Conservation (phyloP, 176 grass and related monocot genomes). For the Eragrostis curvula region DNA sequence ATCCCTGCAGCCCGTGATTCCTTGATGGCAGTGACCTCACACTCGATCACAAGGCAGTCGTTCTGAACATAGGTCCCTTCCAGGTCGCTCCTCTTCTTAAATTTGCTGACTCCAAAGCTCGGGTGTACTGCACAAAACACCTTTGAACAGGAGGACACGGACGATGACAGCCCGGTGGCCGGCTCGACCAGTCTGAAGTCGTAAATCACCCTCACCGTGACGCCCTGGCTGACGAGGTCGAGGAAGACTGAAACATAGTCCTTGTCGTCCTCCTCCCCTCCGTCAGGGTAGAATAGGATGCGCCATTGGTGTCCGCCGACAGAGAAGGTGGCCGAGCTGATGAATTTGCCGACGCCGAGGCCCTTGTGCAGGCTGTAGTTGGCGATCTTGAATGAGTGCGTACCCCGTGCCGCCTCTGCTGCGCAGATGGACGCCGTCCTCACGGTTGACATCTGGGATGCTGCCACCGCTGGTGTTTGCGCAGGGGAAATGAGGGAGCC, state of each 20-base stretch:
- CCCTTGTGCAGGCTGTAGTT: too few relatives aligned
- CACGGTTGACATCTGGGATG: not conserved
- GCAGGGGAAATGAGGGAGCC: too few relatives aligned
- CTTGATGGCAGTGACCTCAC: too few relatives aligned
- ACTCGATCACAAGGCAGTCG: too few relatives aligned
- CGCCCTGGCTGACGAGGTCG: not conserved
- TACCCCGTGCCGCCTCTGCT: not conserved
- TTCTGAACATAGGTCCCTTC: too few relatives aligned
- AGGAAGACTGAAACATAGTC: not conserved
- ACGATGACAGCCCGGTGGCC: not conserved
- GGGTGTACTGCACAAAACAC: too few relatives aligned
- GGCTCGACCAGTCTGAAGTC: not conserved
- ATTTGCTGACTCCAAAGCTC: too few relatives aligned
- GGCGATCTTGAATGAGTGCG: not conserved
- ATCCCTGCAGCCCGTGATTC: too few relatives aligned
- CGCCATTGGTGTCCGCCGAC: not conserved
- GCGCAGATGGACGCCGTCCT: not conserved
- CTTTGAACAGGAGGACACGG: too few relatives aligned
- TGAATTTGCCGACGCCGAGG: not conserved
- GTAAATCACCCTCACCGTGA: not conserved
- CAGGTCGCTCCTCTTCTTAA: too few relatives aligned
- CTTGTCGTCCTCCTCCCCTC: too few relatives aligned
- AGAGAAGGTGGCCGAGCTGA: not conserved
- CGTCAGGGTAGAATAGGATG: not conserved
- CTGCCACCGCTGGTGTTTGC: not conserved